These are phyloP conservation scores for Lactarius trivialis DNA, from an alignment of 768 basidiomycete species.

Conservation along the genomic window DNA sequence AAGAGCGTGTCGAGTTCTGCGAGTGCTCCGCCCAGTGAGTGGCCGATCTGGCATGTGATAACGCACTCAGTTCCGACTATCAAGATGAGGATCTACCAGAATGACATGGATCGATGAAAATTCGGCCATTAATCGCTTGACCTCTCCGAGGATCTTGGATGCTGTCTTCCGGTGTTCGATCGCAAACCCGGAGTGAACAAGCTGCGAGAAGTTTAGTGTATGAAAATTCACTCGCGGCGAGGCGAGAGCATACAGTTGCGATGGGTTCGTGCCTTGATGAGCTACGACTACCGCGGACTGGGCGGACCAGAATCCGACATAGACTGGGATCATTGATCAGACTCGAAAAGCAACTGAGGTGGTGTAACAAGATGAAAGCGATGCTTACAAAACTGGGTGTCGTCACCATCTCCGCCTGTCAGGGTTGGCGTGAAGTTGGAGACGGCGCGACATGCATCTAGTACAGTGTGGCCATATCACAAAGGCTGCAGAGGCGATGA, in stretches of 20 bases:
- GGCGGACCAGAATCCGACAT: constrained; percentile 21
- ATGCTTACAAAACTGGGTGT: constrained; percentile 41
- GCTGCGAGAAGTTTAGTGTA: neutral
- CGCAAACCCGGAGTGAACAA: constrained; percentile 15
- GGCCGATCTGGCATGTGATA: constrained; percentile 2
- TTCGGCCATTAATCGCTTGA: constrained; percentile 12
- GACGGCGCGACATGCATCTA: constrained; percentile 38
- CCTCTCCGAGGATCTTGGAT: constrained; percentile 16
- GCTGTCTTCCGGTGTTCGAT: constrained; percentile 19
- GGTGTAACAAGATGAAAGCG: neutral
- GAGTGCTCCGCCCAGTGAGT: constrained; percentile 21
- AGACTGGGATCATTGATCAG: constrained; percentile 13
- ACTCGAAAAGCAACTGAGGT: neutral
- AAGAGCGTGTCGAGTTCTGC: constrained; percentile 20
- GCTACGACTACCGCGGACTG: constrained; percentile 20
- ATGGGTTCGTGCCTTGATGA: constrained; percentile 21
- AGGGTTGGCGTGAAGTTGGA: constrained; percentile 36
- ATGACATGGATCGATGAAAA: constrained; percentile 12
- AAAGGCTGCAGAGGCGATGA: neutral
- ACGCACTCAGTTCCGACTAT: neutral
- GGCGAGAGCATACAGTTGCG: constrained; percentile 4
- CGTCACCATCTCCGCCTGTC: constrained; percentile 46
- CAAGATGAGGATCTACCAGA: constrained; percentile 10
- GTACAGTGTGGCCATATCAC: neutral
- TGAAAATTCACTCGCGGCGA: neutral